Conservation (phyloP, 768 basidiomycete species). For the Tylopilus subfusipes region DNA sequence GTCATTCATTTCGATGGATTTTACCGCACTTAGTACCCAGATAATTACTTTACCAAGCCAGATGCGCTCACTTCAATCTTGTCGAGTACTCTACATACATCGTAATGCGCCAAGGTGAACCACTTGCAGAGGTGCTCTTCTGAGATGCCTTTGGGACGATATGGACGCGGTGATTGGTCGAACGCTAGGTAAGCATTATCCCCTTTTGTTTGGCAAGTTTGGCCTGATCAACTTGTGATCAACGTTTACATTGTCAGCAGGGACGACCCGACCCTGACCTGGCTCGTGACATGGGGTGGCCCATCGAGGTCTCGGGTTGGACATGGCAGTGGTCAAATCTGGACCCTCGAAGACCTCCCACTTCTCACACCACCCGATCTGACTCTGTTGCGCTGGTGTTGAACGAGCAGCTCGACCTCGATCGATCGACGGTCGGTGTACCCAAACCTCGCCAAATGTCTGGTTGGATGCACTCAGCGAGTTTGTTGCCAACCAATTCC, state of each 20-base stretch:
- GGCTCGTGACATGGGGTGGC: not conserved
- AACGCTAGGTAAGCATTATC: not conserved
- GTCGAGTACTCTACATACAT: not conserved
- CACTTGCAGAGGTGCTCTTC: not conserved
- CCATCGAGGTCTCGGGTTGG: too few relatives aligned
- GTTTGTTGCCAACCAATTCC: too few relatives aligned
- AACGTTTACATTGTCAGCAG: not conserved
- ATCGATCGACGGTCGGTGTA: too few relatives aligned
- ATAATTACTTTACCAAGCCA: conserved; percentile 1
- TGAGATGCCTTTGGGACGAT: too few relatives aligned
- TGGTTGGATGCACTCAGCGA: too few relatives aligned
- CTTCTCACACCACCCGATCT: too few relatives aligned
- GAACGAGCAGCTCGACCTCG: too few relatives aligned
- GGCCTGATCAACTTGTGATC: too few relatives aligned
- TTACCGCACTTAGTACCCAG: not conserved
- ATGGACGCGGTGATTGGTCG: not conserved
- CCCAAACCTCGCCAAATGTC: too few relatives aligned
- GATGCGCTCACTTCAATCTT: not conserved
- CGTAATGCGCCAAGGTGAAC: not conserved
- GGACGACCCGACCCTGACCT: not conserved
- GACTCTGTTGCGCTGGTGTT: too few relatives aligned
- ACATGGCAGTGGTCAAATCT: too few relatives aligned
- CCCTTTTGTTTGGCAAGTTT: not conserved
- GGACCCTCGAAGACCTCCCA: too few relatives aligned
- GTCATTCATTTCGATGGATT: not conserved